These are phyloP conservation scores for Bullera alba DNA, from an alignment of 768 basidiomycete genomes.

Conservation along the genomic window DNA sequence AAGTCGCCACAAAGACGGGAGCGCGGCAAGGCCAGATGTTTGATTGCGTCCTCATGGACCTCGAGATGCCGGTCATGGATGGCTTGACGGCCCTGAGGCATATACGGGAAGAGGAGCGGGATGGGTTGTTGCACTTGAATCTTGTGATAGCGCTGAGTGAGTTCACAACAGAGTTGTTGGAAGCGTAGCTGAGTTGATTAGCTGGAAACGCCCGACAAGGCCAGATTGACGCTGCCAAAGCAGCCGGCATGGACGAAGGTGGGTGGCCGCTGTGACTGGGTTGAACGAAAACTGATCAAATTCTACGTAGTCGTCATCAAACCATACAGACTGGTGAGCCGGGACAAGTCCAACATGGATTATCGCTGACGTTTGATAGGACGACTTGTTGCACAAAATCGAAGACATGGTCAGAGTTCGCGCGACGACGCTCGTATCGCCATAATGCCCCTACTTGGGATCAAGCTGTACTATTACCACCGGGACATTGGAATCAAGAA, in stretches of 20 bases:
- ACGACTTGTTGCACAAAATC: conserved; percentile 28
- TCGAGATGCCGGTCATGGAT: conserved; percentile 47
- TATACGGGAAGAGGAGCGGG: conserved; percentile 36
- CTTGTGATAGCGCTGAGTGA: conserved; percentile 40
- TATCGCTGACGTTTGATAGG: conserved; percentile 7
- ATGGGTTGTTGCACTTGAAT: conserved; percentile 19
- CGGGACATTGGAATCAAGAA: too few relatives aligned
- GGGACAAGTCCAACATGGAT: background rate
- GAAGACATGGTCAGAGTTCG: conserved; percentile 29
- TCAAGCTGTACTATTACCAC: too few relatives aligned
- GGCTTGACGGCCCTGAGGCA: conserved; percentile 37
- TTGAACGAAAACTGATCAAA: background rate
- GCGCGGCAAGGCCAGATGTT: conserved; percentile 19
- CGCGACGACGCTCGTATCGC: background rate
- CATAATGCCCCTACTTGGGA: background rate
- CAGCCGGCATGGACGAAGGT: conserved; percentile 42
- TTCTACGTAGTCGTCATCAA: conserved; percentile 31
- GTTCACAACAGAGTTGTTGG: background rate
- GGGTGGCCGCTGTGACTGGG: background rate
- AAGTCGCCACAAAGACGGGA: conserved; percentile 11
- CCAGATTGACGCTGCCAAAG: conserved; percentile 41
- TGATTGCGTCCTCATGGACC: conserved; percentile 38
- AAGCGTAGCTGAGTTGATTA: background rate
- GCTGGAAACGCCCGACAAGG: conserved; percentile 44
- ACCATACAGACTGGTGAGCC: conserved; percentile 30